These are phyloP conservation scores for Gossypium gossypioides DNA, from an alignment of 441 rosid species.

Conservation along the genomic window DNA sequence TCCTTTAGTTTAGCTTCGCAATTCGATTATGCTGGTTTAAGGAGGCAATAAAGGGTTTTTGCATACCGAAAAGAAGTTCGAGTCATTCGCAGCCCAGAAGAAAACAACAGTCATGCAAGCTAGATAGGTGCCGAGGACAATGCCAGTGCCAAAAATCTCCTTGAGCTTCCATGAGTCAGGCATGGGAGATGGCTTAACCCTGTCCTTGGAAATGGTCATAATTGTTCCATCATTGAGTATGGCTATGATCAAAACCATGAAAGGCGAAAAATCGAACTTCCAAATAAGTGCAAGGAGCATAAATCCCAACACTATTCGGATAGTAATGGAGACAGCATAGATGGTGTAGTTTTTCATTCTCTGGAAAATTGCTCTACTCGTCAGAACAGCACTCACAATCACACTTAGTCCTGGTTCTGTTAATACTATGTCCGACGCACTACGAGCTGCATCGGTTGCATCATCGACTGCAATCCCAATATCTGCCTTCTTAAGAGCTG, in stretches of 20 bases:
- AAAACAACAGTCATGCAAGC: slow-evolving; percentile 64
- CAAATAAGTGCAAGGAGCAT: slow-evolving; percentile 58
- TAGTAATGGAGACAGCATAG: slow-evolving; percentile 17
- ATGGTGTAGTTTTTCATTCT: slow-evolving; percentile 27
- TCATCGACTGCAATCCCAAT: slow-evolving; percentile 67
- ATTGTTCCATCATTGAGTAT: slow-evolving; percentile 64
- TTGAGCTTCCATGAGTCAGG: slow-evolving; percentile 71
- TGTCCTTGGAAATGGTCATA: slow-evolving; percentile 67
- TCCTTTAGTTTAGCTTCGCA: neutral
- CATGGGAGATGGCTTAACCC: slow-evolving; percentile 66
- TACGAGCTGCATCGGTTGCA: slow-evolving; percentile 63
- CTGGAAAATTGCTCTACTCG: slow-evolving; percentile 68
- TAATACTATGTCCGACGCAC: slow-evolving; percentile 62
- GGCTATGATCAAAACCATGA: slow-evolving; percentile 64
- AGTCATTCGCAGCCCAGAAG: slow-evolving; percentile 45
- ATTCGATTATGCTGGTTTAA: neutral
- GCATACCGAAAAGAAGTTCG: slow-evolving; percentile 56
- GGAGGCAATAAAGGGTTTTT: neutral
- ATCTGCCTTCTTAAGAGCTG: slow-evolving; percentile 62
- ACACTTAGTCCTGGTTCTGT: slow-evolving; percentile 75
- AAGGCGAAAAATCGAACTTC: slow-evolving; percentile 65
- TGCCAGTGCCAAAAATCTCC: slow-evolving; percentile 59
- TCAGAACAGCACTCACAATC: slow-evolving; percentile 59
- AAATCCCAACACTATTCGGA: slow-evolving; percentile 54
- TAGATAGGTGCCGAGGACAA: slow-evolving; percentile 55